phyloP scores from a whole-genome alignment of 805 yeast species.

The Torulaspora delbrueckii region DNA sequence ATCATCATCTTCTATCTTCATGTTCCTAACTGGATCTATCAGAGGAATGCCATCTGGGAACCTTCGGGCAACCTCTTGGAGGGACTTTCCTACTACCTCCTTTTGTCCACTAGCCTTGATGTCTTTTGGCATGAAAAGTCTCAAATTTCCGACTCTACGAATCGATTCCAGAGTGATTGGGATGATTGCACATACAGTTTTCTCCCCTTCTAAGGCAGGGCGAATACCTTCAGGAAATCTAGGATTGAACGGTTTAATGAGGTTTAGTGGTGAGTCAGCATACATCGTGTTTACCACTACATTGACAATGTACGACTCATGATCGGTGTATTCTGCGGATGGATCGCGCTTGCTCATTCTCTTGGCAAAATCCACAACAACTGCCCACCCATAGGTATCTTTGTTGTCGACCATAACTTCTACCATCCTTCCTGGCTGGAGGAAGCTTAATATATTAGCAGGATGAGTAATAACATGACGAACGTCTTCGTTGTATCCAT shows the following conservation, averaged over 20 bases:
- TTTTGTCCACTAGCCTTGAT: conserved; percentile 58
- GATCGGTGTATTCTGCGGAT: conserved; percentile 62
- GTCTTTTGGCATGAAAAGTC: conserved; percentile 75
- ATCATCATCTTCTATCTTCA: conserved; percentile 84
- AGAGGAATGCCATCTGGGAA: conserved; percentile 89
- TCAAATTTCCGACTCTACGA: conserved; percentile 66
- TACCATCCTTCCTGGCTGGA: conserved; percentile 84
- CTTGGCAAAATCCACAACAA: conserved; percentile 71
- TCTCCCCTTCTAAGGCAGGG: conserved; percentile 72
- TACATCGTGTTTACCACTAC: conserved; percentile 77
- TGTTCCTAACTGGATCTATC: conserved; percentile 83
- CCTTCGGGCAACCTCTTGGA: conserved; percentile 74
- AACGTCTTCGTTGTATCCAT: conserved; percentile 66
- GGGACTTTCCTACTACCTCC: conserved; percentile 59
- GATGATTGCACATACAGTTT: conserved; percentile 66
- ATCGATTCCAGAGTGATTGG: conserved; percentile 83
- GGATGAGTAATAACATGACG: conserved; percentile 88
- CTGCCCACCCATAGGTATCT: conserved; percentile 93
- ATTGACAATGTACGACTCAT: conserved; percentile 82
- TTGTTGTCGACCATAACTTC: conserved; percentile 51
- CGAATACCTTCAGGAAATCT: conserved; percentile 82
- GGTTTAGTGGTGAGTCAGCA: conserved; percentile 75
- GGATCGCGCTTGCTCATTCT: conserved; percentile 60
- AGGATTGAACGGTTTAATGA: conserved; percentile 74
- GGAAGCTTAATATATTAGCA: conserved; percentile 71